These are phyloP conservation scores for Exserohilum rostratum DNA, from an alignment of 2,329 filamentous ascomycete genomes.

Conservation along the genomic window DNA sequence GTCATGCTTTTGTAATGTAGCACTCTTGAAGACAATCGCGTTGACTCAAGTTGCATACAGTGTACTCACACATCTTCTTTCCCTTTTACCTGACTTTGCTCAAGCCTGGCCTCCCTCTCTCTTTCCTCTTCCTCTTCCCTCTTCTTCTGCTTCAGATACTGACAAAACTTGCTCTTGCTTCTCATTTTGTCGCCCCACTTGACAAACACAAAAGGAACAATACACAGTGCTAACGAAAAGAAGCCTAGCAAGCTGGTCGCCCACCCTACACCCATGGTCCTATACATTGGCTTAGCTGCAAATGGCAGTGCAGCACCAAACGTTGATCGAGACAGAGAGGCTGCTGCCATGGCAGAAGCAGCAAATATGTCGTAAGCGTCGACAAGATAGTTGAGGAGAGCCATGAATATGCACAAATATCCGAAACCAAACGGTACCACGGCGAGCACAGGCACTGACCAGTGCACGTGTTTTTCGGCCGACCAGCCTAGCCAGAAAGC, in stretches of 20 bases:
- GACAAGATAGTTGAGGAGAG: slow-evolving; percentile 65
- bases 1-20: too few relatives aligned
- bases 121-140: slow-evolving; percentile 33
- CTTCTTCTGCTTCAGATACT: slow-evolving; percentile 57
- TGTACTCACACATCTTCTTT: slow-evolving; percentile 24
- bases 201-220: slow-evolving; percentile 66
- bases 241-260: slow-evolving; percentile 59
- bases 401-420: slow-evolving; percentile 58
- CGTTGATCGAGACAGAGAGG: slow-evolving; percentile 76
- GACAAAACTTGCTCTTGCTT: slow-evolving; percentile 65
- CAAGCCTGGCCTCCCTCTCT: slow-evolving; percentile 11
- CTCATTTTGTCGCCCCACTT: slow-evolving; percentile 62
- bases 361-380: slow-evolving; percentile 76
- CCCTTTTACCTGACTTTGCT: slow-evolving; percentile 10
- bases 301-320: slow-evolving; percentile 71
- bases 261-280: slow-evolving; percentile 73
- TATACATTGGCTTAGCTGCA: slow-evolving; percentile 64
- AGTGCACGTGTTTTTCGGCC: slow-evolving; percentile 46
- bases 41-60: too few relatives aligned
- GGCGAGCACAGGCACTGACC: slow-evolving; percentile 52
- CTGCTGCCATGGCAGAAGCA: slow-evolving; percentile 80
- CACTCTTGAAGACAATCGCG: too few relatives aligned
- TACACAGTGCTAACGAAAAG: slow-evolving; percentile 55
- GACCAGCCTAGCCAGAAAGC: slow-evolving; percentile 55
- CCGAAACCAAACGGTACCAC: slow-evolving; percentile 54